Evolutionary conservation across 345 rosid genomes (phyloP), one percentile per base, ranked within the genome.

Genomic region (Bruguiera parviflora): DNA sequence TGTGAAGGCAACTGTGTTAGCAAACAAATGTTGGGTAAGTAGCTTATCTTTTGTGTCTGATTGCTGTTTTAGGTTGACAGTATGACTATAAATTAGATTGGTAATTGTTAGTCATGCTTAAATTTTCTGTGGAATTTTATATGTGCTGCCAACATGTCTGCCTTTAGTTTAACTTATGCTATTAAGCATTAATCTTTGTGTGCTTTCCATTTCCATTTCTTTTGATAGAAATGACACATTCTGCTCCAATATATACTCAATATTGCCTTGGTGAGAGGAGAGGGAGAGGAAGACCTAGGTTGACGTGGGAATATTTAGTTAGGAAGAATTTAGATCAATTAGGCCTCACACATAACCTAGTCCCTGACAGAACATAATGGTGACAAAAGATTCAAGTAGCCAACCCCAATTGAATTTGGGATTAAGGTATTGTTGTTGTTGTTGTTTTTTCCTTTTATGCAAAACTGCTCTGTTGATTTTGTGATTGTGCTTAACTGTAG

Each of bases 1-100:
- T 15, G 70, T 82, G 47, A 82, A 80, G 59, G 77, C 80, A 74
- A 73, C 78, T 15, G 83, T 49, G 51, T 59, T 73, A 22, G 88
- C 84, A 53, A 84, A 84, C 71, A 70, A 80, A 65, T 78, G 68
- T 29, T 84, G 84, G 88, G 86, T 82, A 77, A 9, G 13, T 6
- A 1, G 37, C 5, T 63, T 63, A 15, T 21, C 24, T 46, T 32
- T 19, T 24, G 24, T 28, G 28, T 29, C 18, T 28, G 52, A 15
- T 51, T 13, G 51, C 20, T 52, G 25, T 56, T 21, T 24, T 5
- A 24, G 24, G 18, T 27, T 21, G 28, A 15, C 6, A 24, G 15
- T 56, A 56, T 56, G 59, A 21, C 28, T 24, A 21, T 11, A 56
- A 56, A 8, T 10, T 24, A 21, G 19, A 53, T 27, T 15, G 3